Base-by-base conservation (phyloP, 83 land plant species). In the Larix sibirica region DNA sequence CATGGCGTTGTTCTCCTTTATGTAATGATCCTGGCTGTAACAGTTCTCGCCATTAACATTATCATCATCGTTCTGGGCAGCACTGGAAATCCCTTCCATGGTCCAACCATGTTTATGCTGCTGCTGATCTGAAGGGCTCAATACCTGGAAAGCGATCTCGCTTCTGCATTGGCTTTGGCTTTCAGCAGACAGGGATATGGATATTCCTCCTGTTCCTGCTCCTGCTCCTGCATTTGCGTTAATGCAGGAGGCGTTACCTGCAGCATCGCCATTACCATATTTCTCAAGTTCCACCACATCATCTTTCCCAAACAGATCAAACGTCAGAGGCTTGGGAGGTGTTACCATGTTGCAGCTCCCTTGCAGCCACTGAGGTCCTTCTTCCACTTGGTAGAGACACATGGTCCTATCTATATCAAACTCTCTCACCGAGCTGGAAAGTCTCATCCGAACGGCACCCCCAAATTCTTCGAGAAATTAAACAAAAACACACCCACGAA, bases 331-430 rank as follows among this genome's bases (percentile, higher is more conserved):
- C 20, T 69, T 40, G 8, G 38, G 18, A 36, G 42, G 42, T 17
- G 42, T 38, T 26, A 40, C 56, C 16, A 1, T 9, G 58, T 58
- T 36, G 13, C 6, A n/a, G 60, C 33, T 75, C 5, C 26, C 26
- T 75, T 75, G 78, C 78, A 50, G n/a, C 78, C 59, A 50, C 31
- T 21, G 58, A 75, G 78, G 78, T 50, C 56, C 13, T 50, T 50
- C 12, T 50, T 50, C 56, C 56, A 50, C 56, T 50, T 50, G 56
- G 23, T 13, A 13, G 5, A 75, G 4, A 50, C 60, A 75, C 60
- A 12, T 75, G 31, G 58, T 50, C 16, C 54, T 28, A 3, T 23
- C 26, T 75, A 69, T 33, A 33, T 69, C 74, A 1, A 16, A 33
- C 74, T 50, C 56, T 50, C 56, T 50, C 56, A 50, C 56, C 56